These are phyloP conservation scores for Blastocystis sp. DNA, from an alignment of 352 stramenopile species.

Conservation along the genomic window DNA sequence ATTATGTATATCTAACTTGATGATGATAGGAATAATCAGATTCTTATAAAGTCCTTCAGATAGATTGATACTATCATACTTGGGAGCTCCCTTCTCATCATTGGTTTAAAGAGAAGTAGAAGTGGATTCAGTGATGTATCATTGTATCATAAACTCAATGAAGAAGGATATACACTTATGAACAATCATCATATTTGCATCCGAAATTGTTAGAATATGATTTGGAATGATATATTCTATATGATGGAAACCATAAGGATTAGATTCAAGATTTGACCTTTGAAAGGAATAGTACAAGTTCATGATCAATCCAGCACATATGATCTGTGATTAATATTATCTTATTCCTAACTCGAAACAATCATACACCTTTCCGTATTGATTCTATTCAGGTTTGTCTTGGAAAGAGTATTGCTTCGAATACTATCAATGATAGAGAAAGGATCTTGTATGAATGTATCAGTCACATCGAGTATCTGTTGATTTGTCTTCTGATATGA, in stretches of 20 bases:
- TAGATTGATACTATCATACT: constrained; percentile 90
- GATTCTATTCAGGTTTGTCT: constrained; percentile 20
- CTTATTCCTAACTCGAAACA: constrained; percentile 77
- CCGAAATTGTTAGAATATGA: constrained; percentile 84
- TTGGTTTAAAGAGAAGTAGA: constrained; percentile 96
- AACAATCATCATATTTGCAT: constrained; percentile 87
- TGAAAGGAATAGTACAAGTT: constrained; percentile 90
- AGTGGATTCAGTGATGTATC: constrained; percentile 86
- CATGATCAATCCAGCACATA: constrained; percentile 92
- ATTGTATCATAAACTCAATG: constrained; percentile 95
- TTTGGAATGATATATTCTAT: constrained; percentile 91
- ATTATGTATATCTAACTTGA: constrained; percentile 94
- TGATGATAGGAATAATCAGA: constrained; percentile 93
- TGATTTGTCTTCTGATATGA: too few species aligned
- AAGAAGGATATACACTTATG: constrained; percentile 88
- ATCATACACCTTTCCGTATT: constrained; percentile 73
- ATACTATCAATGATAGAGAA: too few species aligned
- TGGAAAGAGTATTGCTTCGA: constrained; percentile 39
- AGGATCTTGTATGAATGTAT: too few species aligned
- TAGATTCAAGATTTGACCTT: constrained; percentile 90
- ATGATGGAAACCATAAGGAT: constrained; percentile 83
- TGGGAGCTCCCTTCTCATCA: too few species aligned
- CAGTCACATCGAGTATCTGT: too few species aligned
- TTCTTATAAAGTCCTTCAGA: constrained; percentile 88
- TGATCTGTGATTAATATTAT: constrained; percentile 91